A percentile compares a stretch with the other conserved stretches of the same genome.
These are phyloP conservation scores for Streptanthus diversifolius DNA, from an alignment of 345 rosid genomes.

Conservation along the genomic window DNA sequence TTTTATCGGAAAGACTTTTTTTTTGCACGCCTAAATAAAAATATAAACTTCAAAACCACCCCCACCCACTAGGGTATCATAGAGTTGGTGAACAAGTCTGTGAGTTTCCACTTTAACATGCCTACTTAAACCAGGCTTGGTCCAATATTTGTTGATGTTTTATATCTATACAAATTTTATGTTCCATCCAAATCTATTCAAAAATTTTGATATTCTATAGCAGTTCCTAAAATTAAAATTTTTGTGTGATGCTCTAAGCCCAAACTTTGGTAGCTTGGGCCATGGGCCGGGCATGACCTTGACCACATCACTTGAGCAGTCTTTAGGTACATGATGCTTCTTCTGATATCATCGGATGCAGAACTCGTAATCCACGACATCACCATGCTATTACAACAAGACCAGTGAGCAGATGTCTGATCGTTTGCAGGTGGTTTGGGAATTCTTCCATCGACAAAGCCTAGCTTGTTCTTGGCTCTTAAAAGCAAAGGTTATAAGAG, in stretches of 20 bases:
- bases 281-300: too few species aligned
- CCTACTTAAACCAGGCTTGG: too few species aligned
- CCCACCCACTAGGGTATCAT: not conserved
- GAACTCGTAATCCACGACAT: not conserved
- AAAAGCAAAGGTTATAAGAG: too few species aligned
- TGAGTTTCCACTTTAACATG: not conserved
- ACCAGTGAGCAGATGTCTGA: not conserved
- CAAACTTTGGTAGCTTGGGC: too few species aligned
- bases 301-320: constrained; percentile 4
- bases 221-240: too few species aligned
- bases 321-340: not conserved
- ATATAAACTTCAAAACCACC: not conserved
- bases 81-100: not conserved
- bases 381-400: constrained; percentile 7
- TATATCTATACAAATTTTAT: too few species aligned
- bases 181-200: too few species aligned
- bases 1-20: not conserved
- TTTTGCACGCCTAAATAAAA: not conserved
- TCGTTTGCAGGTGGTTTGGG: not conserved
- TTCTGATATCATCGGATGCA: not conserved
- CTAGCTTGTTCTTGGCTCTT: not conserved
- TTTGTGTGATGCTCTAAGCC: too few species aligned
- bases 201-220: too few species aligned
- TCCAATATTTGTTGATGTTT: too few species aligned
- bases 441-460: not conserved